phyloP scores from a whole-genome alignment of 1,139 yeast genomes.

The Scheffersomyces segobiensis region DNA sequence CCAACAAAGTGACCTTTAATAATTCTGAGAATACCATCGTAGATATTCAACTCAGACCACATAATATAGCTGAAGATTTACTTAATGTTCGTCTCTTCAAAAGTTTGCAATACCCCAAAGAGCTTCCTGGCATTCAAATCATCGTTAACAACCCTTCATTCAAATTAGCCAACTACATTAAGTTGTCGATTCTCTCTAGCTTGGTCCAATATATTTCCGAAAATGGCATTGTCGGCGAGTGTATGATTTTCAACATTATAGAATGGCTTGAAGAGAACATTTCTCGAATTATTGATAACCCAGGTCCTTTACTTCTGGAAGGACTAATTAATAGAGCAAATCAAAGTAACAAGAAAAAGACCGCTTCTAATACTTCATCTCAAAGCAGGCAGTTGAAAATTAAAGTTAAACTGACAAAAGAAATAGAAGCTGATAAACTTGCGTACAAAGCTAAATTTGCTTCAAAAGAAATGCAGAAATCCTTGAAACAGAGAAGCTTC shows the following conservation, averaged over 20 bases:
- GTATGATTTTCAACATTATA: constrained; percentile 61
- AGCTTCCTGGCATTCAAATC: constrained; percentile 63
- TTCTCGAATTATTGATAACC: constrained; percentile 58
- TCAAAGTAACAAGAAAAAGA: not conserved
- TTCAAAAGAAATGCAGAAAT: constrained; percentile 16
- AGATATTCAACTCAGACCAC: constrained; percentile 32
- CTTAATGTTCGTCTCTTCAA: constrained; percentile 54
- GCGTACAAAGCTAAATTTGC: constrained; percentile 19
- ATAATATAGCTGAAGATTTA: constrained; percentile 28
- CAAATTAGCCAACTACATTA: constrained; percentile 72
- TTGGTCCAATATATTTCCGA: constrained; percentile 41
- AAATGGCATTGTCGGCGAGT: constrained; percentile 60
- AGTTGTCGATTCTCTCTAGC: constrained; percentile 59
- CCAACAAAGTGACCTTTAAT: constrained; percentile 21
- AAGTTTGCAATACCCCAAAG: constrained; percentile 55
- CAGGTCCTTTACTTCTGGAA: constrained; percentile 61
- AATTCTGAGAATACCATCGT: constrained; percentile 26
- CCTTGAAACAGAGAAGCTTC: constrained; percentile 39
- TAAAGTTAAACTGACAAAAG: constrained; percentile 7
- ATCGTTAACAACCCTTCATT: constrained; percentile 46
- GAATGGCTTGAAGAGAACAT: constrained; percentile 78
- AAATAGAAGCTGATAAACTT: constrained; percentile 23
- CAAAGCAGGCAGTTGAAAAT: not conserved
- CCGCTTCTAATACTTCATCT: not conserved
- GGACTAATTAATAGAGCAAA: constrained; percentile 1